A percentile compares a stretch with the other conserved stretches of the same genome.
These are phyloP conservation scores for Cadophora malorum DNA, from an alignment of 2,329 filamentous ascomycete genomes.

Conservation along the genomic window DNA sequence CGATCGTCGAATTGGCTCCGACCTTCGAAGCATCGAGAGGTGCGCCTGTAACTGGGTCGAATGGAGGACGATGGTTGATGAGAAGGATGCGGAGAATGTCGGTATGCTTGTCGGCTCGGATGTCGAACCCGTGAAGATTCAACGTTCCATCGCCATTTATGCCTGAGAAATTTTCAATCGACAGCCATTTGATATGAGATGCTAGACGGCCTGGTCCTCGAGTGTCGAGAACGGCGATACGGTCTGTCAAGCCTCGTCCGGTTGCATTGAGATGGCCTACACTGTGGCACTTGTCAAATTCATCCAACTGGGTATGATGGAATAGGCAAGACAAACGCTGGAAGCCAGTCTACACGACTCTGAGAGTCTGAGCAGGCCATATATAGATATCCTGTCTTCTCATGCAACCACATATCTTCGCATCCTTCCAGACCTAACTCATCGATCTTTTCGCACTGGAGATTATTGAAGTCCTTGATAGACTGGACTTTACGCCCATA, in stretches of 20 bases:
- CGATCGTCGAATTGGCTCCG: conserved; percentile 49
- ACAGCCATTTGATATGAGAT: conserved; percentile 38
- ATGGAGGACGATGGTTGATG: conserved; percentile 46
- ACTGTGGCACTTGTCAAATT: conserved; percentile 23
- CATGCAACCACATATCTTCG: conserved; percentile 44
- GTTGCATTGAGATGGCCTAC: conserved; percentile 38
- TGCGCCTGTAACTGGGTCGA: conserved; percentile 44
- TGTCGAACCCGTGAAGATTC: conserved; percentile 46
- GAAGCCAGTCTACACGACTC: conserved; percentile 39
- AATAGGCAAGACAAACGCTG: conserved; percentile 38
- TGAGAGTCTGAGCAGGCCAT: conserved; percentile 40
- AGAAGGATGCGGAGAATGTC: conserved; percentile 43
- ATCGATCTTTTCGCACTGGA: conserved; percentile 38
- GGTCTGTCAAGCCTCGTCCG: conserved; percentile 36
- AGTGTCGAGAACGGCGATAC: conserved; percentile 41
- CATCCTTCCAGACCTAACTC: conserved; percentile 40
- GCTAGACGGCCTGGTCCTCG: conserved; percentile 34
- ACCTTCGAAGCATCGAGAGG: conserved; percentile 42
- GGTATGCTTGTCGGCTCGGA: conserved; percentile 38
- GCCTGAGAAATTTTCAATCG: conserved; percentile 36
- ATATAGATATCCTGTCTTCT: conserved; percentile 41
- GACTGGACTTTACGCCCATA: conserved; percentile 43
- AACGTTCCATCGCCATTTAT: conserved; percentile 41
- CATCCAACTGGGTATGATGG: neutral
- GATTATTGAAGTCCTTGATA: conserved; percentile 45